Percentiles rank a stretch among this genome's conserved stretches.
These are phyloP conservation scores for Fusarium neocosmosporiellum DNA, from an alignment of 2,329 filamentous ascomycete species.

Conservation along the genomic window DNA sequence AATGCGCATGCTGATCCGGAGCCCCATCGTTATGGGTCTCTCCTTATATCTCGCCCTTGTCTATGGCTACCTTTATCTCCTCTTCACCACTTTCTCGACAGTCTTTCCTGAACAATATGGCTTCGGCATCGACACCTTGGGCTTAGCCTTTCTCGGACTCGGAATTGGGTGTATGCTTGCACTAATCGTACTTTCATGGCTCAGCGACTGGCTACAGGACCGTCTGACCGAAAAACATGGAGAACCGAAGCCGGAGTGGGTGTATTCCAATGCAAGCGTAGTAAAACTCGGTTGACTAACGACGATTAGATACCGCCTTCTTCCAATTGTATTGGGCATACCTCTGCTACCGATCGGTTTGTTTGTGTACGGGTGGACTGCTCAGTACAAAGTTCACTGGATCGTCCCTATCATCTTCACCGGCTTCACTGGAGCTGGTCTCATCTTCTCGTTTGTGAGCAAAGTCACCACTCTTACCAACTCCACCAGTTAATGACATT, in stretches of 20 bases:
- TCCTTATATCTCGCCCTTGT: constrained; percentile 15
- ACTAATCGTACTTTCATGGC: constrained; percentile 2
- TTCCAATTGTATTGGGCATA: constrained; percentile 7
- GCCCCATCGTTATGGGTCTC: constrained; percentile 3
- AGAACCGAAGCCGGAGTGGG: constrained; percentile 6
- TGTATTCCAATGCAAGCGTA: fast-evolving
- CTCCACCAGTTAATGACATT: not conserved
- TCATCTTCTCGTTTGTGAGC: constrained; percentile 21
- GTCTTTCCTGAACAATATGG: constrained; percentile 4
- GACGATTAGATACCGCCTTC: not conserved
- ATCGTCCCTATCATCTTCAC: constrained; percentile 23
- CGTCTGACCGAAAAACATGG: constrained; percentile 1
- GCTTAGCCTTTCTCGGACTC: constrained; percentile 3
- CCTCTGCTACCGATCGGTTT: not conserved
- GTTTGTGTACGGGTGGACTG: constrained; percentile 16
- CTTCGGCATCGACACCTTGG: not conserved
- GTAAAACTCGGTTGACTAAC: not conserved
- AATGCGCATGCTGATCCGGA: not conserved
- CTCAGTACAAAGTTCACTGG: constrained; percentile 14
- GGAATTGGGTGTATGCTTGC: constrained; percentile 2
- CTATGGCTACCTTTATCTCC: constrained; percentile 17
- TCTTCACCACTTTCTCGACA: constrained; percentile 14
- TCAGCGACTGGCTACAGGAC: constrained; percentile 9
- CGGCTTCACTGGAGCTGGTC: constrained; percentile 7
- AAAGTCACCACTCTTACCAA: fast-evolving